Conservation (phyloP, 2,329 filamentous ascomycete genomes). For the Septoria linicola region DNA sequence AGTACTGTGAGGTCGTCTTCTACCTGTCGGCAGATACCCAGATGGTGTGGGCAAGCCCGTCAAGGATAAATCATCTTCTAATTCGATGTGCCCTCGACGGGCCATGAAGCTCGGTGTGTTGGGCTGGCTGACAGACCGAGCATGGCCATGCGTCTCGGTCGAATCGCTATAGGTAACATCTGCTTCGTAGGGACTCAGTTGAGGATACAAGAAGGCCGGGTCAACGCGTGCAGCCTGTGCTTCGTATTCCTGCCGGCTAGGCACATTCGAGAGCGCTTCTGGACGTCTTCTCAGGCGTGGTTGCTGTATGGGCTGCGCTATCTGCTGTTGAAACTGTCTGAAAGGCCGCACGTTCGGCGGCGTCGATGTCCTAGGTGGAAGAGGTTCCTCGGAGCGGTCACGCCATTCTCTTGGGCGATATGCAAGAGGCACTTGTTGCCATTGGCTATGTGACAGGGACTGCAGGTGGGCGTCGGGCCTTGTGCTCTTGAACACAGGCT, state of each 20-base stretch:
- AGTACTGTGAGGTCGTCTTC: slow-evolving; percentile 17
- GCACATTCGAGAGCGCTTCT: slow-evolving; percentile 2
- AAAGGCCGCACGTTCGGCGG: slow-evolving; percentile 4
- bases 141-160: slow-evolving; percentile 12
- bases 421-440: slow-evolving; percentile 23
- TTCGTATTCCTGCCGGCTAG: slow-evolving; percentile 10
- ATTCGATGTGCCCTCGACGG: slow-evolving; percentile 6
- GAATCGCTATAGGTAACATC: slow-evolving; percentile 14
- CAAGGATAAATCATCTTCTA: slow-evolving; percentile 13
- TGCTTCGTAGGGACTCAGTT: slow-evolving; percentile 27
- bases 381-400: slow-evolving; percentile 11
- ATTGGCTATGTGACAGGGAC: slow-evolving; percentile 27
- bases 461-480: not conserved
- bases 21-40: slow-evolving; percentile 23
- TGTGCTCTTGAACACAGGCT: not conserved
- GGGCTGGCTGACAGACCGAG: slow-evolving; percentile 33
- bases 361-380: slow-evolving; percentile 7
- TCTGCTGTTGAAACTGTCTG: slow-evolving; percentile 11
- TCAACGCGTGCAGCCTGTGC: slow-evolving; percentile 10
- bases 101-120: slow-evolving; percentile 20
- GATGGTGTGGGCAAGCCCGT: slow-evolving; percentile 22
- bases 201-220: slow-evolving; percentile 27
- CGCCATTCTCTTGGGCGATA: slow-evolving; percentile 26
- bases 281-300: slow-evolving; percentile 8
- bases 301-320: slow-evolving; percentile 8